Evolutionary conservation across 139 green algal genomes (phyloP).

Genomic region (Coccomyxa sp.): DNA sequence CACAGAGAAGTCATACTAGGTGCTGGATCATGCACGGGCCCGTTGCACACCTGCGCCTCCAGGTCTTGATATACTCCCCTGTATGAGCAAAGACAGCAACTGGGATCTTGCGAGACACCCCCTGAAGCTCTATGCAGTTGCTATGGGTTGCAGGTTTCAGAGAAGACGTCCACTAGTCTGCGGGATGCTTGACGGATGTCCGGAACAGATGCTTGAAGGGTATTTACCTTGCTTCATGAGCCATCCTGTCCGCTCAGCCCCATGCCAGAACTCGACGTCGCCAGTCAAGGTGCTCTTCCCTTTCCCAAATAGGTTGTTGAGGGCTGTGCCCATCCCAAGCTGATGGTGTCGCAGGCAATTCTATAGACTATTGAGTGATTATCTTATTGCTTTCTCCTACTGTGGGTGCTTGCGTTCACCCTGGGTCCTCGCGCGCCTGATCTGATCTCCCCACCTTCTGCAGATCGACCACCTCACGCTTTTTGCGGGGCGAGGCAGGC

Average conservation of each 20-base stretch:
- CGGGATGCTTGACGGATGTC: neutral
- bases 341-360: no score
- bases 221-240: slow-evolving; percentile 89
- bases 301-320: slow-evolving; percentile 39
- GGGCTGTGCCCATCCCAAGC: slow-evolving; percentile 17
- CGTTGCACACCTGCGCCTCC: slow-evolving; percentile 76
- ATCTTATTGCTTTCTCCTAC: no score
- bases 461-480: no score
- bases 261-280: slow-evolving; percentile 85
- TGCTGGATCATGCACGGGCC: neutral
- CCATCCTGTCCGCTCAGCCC: slow-evolving; percentile 82
- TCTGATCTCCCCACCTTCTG: no score
- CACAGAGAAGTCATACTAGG: no score
- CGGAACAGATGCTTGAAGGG: neutral
- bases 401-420: no score
- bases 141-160: neutral
- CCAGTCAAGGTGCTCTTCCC: slow-evolving; percentile 35
- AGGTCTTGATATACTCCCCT: slow-evolving; percentile 97
- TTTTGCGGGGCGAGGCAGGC: no score
- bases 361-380: no score
- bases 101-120: neutral
- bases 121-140: neutral
- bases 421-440: no score
- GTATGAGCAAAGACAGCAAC: neutral
- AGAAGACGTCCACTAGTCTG: neutral